Evolutionary conservation across 352 stramenopile genomes (phyloP).

Genomic region (Phytophthora chlamydospora): DNA sequence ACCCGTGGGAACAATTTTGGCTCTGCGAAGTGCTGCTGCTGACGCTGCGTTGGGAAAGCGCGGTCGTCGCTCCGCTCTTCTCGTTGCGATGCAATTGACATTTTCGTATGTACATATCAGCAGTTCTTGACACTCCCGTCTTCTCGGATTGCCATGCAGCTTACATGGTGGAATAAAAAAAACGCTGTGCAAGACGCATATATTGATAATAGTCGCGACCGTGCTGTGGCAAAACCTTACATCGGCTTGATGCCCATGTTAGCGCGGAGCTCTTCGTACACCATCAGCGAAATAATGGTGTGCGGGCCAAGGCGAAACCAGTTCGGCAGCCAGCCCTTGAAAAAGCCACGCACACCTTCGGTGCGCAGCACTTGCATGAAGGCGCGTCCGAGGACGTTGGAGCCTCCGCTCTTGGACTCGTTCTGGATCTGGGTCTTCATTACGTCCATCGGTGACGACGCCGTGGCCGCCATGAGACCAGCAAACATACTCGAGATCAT

Average conservation of each 20-base stretch:
- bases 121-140: too few species aligned
- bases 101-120: too few species aligned
- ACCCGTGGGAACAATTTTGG: constrained; percentile 54
- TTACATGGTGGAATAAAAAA: too few species aligned
- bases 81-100: constrained; percentile 39
- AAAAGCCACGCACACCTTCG: constrained; percentile 64
- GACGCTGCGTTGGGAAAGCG: constrained; percentile 50
- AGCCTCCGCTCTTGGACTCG: constrained; percentile 51
- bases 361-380: constrained; percentile 57
- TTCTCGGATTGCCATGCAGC: too few species aligned
- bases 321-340: constrained; percentile 73
- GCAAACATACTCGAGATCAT: constrained; percentile 72
- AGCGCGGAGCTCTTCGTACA: constrained; percentile 67
- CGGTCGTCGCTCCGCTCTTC: constrained; percentile 52
- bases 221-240: constrained; percentile 16
- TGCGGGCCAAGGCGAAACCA: constrained; percentile 70
- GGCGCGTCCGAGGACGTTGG: constrained; percentile 44
- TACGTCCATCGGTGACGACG: constrained; percentile 74
- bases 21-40: constrained; percentile 57
- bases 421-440: constrained; percentile 88
- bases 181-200: constrained; percentile 3
- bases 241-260: constrained; percentile 51
- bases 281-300: constrained; percentile 75
- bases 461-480: constrained; percentile 65
- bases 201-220: constrained; percentile 12